phyloP scores from a whole-genome alignment of 768 basidiomycete genomes.

The Hypholoma fasciculare region DNA sequence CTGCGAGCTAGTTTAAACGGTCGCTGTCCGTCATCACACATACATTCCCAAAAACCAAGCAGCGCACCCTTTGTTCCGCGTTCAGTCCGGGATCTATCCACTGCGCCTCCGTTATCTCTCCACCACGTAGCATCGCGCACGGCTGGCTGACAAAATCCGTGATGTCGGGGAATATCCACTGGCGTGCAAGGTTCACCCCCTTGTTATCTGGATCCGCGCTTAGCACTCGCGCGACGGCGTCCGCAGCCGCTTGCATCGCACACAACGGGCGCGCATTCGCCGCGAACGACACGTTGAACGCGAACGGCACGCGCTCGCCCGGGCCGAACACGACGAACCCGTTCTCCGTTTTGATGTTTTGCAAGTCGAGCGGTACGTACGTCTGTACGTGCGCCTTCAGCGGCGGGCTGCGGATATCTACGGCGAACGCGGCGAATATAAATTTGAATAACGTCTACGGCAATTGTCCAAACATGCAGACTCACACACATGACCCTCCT shows the following conservation, averaged over 20 bases:
- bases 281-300: conserved; percentile 50
- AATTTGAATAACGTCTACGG: neutral
- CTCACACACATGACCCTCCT: conserved; percentile 49
- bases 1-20: conserved; percentile 33
- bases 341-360: conserved; percentile 21
- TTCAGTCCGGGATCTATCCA: conserved; percentile 51
- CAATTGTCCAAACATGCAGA: conserved; percentile 8
- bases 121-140: conserved; percentile 18
- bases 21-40: too few species aligned
- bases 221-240: conserved; percentile 26
- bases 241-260: conserved; percentile 41
- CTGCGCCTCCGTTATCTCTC: conserved; percentile 28
- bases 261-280: conserved; percentile 43
- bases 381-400: conserved; percentile 40
- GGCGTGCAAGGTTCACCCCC: conserved; percentile 29
- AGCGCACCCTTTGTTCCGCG: conserved; percentile 41
- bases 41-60: neutral
- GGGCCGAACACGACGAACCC: conserved; percentile 27
- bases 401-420: conserved; percentile 41
- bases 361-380: conserved; percentile 23
- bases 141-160: conserved; percentile 26
- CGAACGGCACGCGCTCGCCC: conserved; percentile 37
- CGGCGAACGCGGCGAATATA: neutral
- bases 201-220: conserved; percentile 8
- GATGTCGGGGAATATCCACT: conserved; percentile 47